Evolutionary conservation across 169 alveolate species (phyloP).

Genomic region (Plasmodium relictum): DNA sequence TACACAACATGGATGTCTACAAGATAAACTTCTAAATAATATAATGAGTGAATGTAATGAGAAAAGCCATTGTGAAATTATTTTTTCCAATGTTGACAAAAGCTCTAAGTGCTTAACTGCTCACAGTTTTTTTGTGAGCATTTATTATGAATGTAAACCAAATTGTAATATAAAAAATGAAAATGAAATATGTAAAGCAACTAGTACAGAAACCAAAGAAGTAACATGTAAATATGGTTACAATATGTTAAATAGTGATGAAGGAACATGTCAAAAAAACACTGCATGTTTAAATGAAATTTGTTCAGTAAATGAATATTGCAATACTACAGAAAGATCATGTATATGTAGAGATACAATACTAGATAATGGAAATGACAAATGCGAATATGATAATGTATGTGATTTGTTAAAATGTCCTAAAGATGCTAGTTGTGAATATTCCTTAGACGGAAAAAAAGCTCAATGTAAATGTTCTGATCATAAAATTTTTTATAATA

Average conservation of each 20-base stretch:
- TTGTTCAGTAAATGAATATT: conserved; percentile 44
- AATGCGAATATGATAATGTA: conserved; percentile 17
- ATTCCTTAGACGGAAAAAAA: background rate
- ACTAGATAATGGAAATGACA: background rate
- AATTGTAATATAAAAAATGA: background rate
- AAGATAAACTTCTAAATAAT: background rate
- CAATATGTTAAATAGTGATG: background rate
- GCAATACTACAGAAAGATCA: conserved; percentile 12
- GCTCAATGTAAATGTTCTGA: conserved; percentile 58
- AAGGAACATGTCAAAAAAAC: conserved; percentile 31
- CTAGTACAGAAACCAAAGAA: background rate
- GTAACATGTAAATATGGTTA: conserved; percentile 21
- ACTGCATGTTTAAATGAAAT: conserved; percentile 10
- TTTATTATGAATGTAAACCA: conserved; percentile 32
- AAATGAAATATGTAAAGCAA: background rate
- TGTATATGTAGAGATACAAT: conserved; percentile 30
- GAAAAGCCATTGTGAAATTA: conserved; percentile 30
- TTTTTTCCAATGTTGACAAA: background rate
- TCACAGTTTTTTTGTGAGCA: background rate
- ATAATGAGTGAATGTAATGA: background rate
- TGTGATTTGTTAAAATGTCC: conserved; percentile 48
- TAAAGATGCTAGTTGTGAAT: conserved; percentile 22
- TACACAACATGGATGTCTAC: background rate
- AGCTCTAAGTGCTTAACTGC: background rate
- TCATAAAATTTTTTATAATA: conserved; percentile 15